Evolutionary conservation across 805 yeast genomes (phyloP).

Genomic region (Hanseniaspora lachancei): DNA sequence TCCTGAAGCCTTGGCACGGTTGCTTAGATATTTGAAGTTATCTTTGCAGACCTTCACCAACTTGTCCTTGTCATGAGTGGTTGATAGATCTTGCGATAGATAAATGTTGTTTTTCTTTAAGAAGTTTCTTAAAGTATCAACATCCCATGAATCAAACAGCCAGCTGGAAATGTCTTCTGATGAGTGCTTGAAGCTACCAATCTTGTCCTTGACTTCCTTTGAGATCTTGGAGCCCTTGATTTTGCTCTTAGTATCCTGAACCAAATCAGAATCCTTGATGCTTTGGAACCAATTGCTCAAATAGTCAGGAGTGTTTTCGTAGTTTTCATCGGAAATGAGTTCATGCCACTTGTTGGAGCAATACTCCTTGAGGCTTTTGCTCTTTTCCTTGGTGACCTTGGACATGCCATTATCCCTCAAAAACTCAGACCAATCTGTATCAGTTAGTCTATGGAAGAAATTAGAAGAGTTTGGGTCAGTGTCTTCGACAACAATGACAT

Average conservation of each 20-base stretch:
- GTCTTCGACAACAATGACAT: constrained; percentile 1
- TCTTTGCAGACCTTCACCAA: constrained; percentile 32
- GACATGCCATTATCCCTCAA: constrained; percentile 23
- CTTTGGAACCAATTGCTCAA: constrained; percentile 3
- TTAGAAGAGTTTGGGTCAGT: background rate
- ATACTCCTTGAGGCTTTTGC: background rate
- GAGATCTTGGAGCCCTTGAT: background rate
- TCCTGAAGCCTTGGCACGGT: constrained; percentile 30
- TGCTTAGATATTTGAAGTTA: constrained; percentile 31
- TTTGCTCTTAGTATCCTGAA: background rate
- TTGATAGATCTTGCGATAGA: constrained; percentile 18
- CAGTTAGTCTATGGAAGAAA: background rate
- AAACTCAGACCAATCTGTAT: constrained; percentile 23
- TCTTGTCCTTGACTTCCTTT: background rate
- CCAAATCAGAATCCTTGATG: background rate
- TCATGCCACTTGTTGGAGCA: constrained; percentile 9
- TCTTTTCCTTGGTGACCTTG: background rate
- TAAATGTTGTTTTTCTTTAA: constrained; percentile 26
- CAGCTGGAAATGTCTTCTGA: constrained; percentile 26
- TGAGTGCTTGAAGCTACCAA: background rate
- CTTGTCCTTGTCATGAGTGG: constrained; percentile 25
- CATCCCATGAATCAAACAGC: constrained; percentile 39
- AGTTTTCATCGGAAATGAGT: constrained; percentile 5
- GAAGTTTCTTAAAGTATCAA: constrained; percentile 25
- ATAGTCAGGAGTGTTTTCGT: constrained; percentile 7